Conservation (phyloP, 2,329 filamentous ascomycete genomes). For the Diplodia seriata region DNA sequence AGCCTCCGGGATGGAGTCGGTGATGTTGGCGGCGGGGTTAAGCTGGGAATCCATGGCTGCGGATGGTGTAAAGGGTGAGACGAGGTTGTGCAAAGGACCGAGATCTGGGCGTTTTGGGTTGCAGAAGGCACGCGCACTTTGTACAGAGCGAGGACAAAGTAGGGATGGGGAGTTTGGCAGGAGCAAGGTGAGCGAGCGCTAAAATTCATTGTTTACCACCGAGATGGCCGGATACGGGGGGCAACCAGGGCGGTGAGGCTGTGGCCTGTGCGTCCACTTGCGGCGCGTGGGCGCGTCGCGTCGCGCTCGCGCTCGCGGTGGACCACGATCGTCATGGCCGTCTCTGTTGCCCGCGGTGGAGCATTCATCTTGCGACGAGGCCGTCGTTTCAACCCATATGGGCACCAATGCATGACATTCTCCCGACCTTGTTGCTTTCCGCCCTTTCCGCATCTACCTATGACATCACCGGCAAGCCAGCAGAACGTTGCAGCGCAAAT, state of each 20-base stretch:
- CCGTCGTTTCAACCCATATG: constrained; percentile 8
- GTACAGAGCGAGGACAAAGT: constrained; percentile 18
- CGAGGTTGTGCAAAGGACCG: constrained; percentile 9
- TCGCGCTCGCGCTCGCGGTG: neutral
- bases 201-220: constrained; percentile 26
- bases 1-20: constrained; percentile 40
- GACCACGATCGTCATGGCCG: neutral
- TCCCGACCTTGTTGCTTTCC: neutral
- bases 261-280: neutral
- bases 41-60: constrained; percentile 30
- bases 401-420: neutral
- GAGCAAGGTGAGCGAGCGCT: constrained; percentile 13
- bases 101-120: neutral
- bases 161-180: constrained; percentile 9
- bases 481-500: neutral
- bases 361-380: neutral
- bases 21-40: constrained; percentile 35
- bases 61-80: neutral
- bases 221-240: constrained; percentile 16
- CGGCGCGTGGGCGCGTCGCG: constrained; percentile 15
- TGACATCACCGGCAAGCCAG: neutral
- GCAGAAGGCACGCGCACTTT: constrained; percentile 17
- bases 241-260: constrained; percentile 16
- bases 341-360: constrained; percentile 6
- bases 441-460: neutral